Conservation (phyloP, 108 stramenopile genomes). For the Fragilaria radians region DNA sequence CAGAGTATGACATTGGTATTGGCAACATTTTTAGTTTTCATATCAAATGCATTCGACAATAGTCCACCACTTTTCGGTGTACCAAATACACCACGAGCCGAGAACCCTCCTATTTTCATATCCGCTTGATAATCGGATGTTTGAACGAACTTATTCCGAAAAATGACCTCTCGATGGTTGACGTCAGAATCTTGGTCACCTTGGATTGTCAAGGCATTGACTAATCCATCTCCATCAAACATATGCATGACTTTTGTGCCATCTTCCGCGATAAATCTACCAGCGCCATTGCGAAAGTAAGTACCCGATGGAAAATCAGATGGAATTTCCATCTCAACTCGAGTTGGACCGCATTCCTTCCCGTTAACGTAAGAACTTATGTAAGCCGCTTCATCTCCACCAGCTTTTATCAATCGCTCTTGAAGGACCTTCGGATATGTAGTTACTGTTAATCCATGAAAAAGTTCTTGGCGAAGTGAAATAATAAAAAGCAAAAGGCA, state of each 20-base stretch:
- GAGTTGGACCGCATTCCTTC: background rate
- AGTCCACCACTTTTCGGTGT: slow-evolving; percentile 25
- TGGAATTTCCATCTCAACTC: slow-evolving; percentile 12
- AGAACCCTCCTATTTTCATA: slow-evolving; percentile 15
- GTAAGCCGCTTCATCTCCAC: background rate
- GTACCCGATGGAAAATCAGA: slow-evolving; percentile 33
- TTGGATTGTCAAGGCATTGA: slow-evolving; percentile 31
- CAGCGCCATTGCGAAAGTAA: slow-evolving; percentile 36
- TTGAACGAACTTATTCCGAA: slow-evolving; percentile 33
- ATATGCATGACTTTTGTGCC: slow-evolving; percentile 21
- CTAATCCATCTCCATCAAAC: slow-evolving; percentile 35
- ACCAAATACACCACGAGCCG: slow-evolving; percentile 36
- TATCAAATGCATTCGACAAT: slow-evolving; percentile 18
- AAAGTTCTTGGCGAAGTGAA: too few species aligned
- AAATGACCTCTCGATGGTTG: slow-evolving; percentile 3
- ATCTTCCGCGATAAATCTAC: slow-evolving; percentile 23
- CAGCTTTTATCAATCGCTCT: background rate
- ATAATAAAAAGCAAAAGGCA: too few species aligned
- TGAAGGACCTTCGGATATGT: too few species aligned
- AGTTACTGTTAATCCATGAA: too few species aligned
- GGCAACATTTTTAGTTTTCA: slow-evolving; percentile 36
- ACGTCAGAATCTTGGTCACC: slow-evolving; percentile 2
- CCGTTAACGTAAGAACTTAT: background rate
- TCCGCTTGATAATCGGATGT: slow-evolving; percentile 35
- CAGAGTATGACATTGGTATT: slow-evolving; percentile 34